These are phyloP conservation scores for Gossypium schwendimanii DNA, from an alignment of 441 rosid genomes.

Conservation along the genomic window DNA sequence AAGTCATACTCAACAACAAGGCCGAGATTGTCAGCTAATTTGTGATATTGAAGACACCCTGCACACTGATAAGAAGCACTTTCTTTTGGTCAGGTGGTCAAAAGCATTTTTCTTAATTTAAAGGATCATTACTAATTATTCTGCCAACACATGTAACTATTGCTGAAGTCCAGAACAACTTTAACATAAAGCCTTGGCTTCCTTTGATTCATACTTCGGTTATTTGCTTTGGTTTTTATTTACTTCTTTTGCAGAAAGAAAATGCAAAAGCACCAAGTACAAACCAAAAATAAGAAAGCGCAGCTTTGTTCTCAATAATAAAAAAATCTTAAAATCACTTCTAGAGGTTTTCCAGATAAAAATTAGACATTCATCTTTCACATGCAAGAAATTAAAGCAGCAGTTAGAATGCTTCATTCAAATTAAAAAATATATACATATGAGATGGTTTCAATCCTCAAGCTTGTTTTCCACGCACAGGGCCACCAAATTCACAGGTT, in stretches of 20 bases:
- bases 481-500: background rate
- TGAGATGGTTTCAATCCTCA: background rate
- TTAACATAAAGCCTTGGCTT: background rate
- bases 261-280: background rate
- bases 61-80: constrained; percentile 56
- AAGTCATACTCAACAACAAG: constrained; percentile 74
- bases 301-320: background rate
- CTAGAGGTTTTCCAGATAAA: background rate
- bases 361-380: background rate
- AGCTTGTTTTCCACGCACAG: background rate
- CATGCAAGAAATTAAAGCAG: background rate
- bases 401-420: background rate
- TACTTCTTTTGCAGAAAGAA: background rate
- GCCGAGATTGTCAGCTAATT: constrained; percentile 83
- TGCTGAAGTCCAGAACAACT: background rate
- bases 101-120: background rate
- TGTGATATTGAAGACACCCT: constrained; percentile 82
- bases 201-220: background rate
- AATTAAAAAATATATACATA: background rate
- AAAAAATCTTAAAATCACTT: background rate
- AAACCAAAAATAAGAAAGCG: no score
- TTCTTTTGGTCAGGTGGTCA: constrained; percentile 14
- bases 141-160: background rate
- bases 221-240: background rate
- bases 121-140: background rate